Percentiles rank a stretch among this genome's conserved stretches.
These are phyloP conservation scores for Trypanosoma platydactyli DNA, from an alignment of 208 protist species.

Conservation along the genomic window DNA sequence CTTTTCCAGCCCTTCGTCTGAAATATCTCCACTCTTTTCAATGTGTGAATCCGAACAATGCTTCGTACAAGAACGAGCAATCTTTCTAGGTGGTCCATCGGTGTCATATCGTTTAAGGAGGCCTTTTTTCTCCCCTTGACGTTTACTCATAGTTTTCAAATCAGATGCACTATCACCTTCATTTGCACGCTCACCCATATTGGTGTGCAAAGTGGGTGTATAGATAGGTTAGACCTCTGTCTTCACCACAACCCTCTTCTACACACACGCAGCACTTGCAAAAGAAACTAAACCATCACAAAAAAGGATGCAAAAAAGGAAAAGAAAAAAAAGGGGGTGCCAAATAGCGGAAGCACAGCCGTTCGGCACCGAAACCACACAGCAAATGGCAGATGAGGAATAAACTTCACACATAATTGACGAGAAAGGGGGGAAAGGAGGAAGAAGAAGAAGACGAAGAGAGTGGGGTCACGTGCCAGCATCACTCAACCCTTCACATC, in stretches of 20 bases:
- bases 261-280: neutral
- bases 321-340: conserved; percentile 16
- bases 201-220: neutral
- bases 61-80: neutral
- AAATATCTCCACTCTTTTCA: neutral
- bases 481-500: neutral
- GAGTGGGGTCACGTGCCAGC: neutral
- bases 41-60: neutral
- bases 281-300: conserved; percentile 2
- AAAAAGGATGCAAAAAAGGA: neutral
- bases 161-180: neutral
- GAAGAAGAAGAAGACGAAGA: too few species aligned
- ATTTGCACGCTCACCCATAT: conserved; percentile 3
- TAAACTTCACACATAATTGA: too few species aligned
- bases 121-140: conserved; percentile 1
- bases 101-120: neutral
- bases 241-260: neutral
- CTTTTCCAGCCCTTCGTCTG: neutral
- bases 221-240: neutral
- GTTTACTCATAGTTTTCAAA: neutral
- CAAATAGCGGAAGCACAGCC: too few species aligned
- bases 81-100: neutral
- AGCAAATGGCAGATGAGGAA: too few species aligned
- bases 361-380: too few species aligned
- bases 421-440: too few species aligned